Evolutionary conservation across 371 early-diverging fungal genomes (phyloP), one percentile per base, ranked within the genome.

Genomic region (Mucor circinelloides): DNA sequence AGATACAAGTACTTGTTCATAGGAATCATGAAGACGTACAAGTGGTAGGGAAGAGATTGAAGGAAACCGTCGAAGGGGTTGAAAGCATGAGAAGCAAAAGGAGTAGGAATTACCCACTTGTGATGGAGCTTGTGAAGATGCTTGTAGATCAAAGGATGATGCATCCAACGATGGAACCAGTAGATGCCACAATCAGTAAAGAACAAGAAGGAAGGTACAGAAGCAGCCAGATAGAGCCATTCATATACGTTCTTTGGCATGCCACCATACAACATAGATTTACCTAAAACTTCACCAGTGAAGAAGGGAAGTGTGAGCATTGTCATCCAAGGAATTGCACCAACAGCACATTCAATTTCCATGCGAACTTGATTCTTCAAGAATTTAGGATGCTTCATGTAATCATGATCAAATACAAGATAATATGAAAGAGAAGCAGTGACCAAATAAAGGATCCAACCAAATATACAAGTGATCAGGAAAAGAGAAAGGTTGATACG

Each of bases 81-180:
- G 87, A 98, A 98, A 40, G 97, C 98, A 77, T 95, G 93, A n/a
- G 95, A 93, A 6, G 97, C 94, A 76, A 89, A 98, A 19, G 98
- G 98, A 15, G 96, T 95, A 46, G 96, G 93, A 13, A 98, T 75
- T 21, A 85, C 71, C 87, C 87, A 85, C 44, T 84, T 83, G 66
- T 85, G 87, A 62, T 85, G 87, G 64, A 82, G 80, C 84, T 73
- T 98, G 85, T 98, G 98, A 42, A 96, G 77, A 73, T 87, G 86
- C 70, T 91, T 90, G 76, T 98, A 97, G 36, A 97, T 71, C 57
- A 78, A 65, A 55, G 94, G 96, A 65, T 95, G 95, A 73, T 98
- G 97, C 74, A 92, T 84, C 68, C 85, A 85, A 17, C 97, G 91
- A 78, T 97, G 97, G 68, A 96, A 90, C 94, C 95, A 96, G 75